These are phyloP conservation scores for Trichoderma breve DNA, from an alignment of 2,329 filamentous ascomycete genomes.

Conservation along the genomic window DNA sequence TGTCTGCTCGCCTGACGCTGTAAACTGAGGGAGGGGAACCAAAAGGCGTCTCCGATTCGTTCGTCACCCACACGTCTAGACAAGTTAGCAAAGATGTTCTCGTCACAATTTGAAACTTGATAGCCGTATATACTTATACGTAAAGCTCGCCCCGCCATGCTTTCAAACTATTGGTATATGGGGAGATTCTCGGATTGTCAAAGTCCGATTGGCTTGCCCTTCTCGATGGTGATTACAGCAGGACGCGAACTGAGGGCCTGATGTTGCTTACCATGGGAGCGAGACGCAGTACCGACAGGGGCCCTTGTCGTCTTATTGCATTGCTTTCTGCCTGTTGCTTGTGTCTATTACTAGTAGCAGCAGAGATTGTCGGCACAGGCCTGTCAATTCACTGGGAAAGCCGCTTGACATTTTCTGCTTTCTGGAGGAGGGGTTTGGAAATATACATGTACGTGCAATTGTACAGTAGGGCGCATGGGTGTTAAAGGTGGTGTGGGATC, in stretches of 20 bases:
- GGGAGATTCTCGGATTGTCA: neutral
- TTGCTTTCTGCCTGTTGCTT: neutral
- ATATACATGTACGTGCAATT: neutral
- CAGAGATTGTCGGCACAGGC: neutral
- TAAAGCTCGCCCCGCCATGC: neutral
- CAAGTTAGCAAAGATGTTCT: neutral
- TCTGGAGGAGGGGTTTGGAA: neutral
- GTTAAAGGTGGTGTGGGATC: neutral
- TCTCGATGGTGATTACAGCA: neutral
- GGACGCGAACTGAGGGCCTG: neutral
- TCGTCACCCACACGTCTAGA: neutral
- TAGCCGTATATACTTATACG: neutral
- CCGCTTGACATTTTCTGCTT: neutral
- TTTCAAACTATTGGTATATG: neutral
- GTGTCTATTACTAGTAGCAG: neutral
- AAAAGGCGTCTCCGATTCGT: slow-evolving; percentile 8
- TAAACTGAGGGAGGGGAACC: neutral
- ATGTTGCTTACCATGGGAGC: neutral
- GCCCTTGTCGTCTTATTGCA: slow-evolving; percentile 3
- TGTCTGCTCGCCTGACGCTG: neutral
- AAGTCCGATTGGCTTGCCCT: neutral
- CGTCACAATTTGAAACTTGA: neutral
- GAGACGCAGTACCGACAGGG: neutral
- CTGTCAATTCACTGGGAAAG: neutral
- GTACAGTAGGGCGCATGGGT: neutral